phyloP scores from a whole-genome alignment of 2,329 filamentous ascomycete genomes.

The Akanthomyces uredinophilus region DNA sequence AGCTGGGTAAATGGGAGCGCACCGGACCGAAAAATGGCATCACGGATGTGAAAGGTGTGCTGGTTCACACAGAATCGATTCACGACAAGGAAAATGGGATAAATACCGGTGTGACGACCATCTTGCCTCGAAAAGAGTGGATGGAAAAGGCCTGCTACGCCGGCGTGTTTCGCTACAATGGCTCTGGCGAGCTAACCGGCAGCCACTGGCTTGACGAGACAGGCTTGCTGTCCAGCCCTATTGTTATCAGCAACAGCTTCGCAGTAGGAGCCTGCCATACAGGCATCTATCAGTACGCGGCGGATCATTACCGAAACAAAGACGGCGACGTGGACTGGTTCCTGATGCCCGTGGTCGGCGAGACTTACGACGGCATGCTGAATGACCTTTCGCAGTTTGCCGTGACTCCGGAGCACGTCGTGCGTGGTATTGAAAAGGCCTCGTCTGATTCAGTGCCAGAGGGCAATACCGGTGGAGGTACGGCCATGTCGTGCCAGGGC shows the following conservation, averaged over 20 bases:
- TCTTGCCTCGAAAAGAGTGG: constrained; percentile 38
- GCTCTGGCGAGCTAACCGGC: constrained; percentile 54
- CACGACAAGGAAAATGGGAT: constrained; percentile 26
- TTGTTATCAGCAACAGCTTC: constrained; percentile 54
- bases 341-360: constrained; percentile 49
- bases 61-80: constrained; percentile 37
- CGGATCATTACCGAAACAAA: constrained; percentile 36
- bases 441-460: constrained; percentile 46
- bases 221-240: constrained; percentile 49
- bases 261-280: constrained; percentile 49
- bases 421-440: constrained; percentile 46
- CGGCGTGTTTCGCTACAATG: constrained; percentile 52
- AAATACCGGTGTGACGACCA: constrained; percentile 42
- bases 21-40: constrained; percentile 40
- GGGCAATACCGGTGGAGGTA: constrained; percentile 58
- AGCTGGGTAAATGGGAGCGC: constrained; percentile 33
- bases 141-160: constrained; percentile 38
- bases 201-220: constrained; percentile 54
- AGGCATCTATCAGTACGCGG: constrained; percentile 49
- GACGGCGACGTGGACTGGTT: constrained; percentile 45
- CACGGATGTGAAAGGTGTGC: constrained; percentile 40
- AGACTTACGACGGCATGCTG: constrained; percentile 55
- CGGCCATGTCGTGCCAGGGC: constrained; percentile 57
- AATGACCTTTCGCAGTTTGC: constrained; percentile 50
- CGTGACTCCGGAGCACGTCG: constrained; percentile 46